A percentile compares a stretch with the other conserved stretches of the same genome.
These are phyloP conservation scores for Rhodotorula babjevae DNA, from an alignment of 768 basidiomycete genomes.

Conservation along the genomic window DNA sequence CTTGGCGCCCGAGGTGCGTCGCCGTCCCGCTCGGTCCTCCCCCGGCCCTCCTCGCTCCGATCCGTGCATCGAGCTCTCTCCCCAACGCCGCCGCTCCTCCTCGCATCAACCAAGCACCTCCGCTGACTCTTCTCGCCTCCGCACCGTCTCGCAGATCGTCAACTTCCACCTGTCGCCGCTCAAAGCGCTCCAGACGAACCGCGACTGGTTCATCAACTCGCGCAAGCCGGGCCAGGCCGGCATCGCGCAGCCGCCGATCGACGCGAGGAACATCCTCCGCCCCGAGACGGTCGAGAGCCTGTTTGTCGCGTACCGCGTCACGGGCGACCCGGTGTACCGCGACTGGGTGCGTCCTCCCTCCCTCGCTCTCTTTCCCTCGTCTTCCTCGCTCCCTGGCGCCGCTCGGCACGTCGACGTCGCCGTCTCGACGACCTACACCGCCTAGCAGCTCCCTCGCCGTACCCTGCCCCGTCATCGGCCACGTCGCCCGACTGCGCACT, in stretches of 20 bases:
- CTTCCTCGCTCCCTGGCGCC: no score
- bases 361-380: neutral
- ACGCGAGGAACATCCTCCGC: conserved; percentile 88
- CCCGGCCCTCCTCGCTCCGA: neutral
- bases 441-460: no score
- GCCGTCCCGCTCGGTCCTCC: neutral
- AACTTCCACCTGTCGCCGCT: conserved; percentile 61
- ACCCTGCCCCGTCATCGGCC: no score
- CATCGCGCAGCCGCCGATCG: conserved; percentile 52
- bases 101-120: no score
- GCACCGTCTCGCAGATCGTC: conserved; percentile 59
- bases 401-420: no score
- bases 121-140: no score
- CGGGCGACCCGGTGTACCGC: conserved; percentile 74
- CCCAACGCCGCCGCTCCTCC: neutral
- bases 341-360: conserved; percentile 50
- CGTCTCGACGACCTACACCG: no score
- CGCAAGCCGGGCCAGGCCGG: conserved; percentile 6
- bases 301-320: conserved; percentile 83
- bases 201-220: conserved; percentile 45
- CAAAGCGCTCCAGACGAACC: conserved; percentile 48
- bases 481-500: no score
- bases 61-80: no score
- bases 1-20: conserved; percentile 36
- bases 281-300: conserved; percentile 94